Base-by-base conservation (phyloP, 169 alveolate species). In the Cryptosporidium sp. region DNA sequence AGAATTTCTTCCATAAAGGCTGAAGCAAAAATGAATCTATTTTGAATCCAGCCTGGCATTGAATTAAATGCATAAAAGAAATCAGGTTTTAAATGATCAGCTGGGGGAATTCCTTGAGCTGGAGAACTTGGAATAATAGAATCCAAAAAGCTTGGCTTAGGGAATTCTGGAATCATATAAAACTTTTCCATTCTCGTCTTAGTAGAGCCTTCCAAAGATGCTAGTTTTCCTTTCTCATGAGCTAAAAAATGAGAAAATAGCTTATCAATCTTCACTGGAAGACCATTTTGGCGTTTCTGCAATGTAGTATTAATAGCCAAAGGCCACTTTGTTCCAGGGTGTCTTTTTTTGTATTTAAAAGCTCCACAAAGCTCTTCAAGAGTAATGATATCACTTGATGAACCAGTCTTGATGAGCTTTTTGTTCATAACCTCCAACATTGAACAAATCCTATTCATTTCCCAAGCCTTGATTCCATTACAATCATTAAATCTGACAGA, bases 361-460 rank as follows among this genome's bases (percentile, higher is more conserved):
- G 89, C 89, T 12, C 89, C 89, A 18, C 89, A 80, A 39, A 80
- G 89, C 80, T 80, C 89, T 35, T 80, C 89, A 10, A 80, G 52
- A 18, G 69, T 80, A n/a, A 80, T 62, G 0, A 80, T 29, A 12
- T 80, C 80, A n/a, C 35, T 7, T 10, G 42, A 39, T 3, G 89
- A 26, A 7, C 75, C 89, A 7, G 75, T 80, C 21, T 60, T 65
- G 2, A 80, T 61, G 33, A 80, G 62, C 5, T 52, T 60, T 14
- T 18, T n/a, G 70, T 80, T 80, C 89, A 80, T 80, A 7, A 80
- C 68, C 80, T 80, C 89, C 80, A 80, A 35, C 69, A 80, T 80
- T 7, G 89, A 80, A 33, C 89, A 80, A 16, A 80, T 44, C 21
- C 89, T 52, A 29, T 80, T 80, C 31, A 80, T 26, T 12, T 80